phyloP scores from a whole-genome alignment of 305 asterid species.

The Rubia balearica region DNA sequence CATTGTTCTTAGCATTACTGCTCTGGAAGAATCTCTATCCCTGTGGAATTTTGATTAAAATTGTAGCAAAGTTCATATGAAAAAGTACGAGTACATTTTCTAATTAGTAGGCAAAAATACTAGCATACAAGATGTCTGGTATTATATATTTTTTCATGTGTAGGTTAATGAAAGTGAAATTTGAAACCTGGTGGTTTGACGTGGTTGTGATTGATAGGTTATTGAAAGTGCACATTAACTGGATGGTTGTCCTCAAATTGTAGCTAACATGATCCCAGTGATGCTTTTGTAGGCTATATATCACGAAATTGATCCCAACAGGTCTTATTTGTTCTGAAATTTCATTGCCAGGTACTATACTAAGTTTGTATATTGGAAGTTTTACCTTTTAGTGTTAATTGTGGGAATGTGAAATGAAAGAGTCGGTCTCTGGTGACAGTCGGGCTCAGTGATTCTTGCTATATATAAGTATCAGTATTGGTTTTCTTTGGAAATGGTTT shows the following conservation, averaged over 20 bases:
- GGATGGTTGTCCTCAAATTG: background rate
- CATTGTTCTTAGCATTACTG: too few species aligned
- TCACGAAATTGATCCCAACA: background rate
- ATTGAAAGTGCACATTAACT: too few species aligned
- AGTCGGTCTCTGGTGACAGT: background rate
- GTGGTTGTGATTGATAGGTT: too few species aligned
- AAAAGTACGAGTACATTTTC: too few species aligned
- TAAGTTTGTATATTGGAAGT: background rate
- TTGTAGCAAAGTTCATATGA: too few species aligned
- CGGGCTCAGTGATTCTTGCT: background rate
- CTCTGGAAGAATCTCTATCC: too few species aligned
- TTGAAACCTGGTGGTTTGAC: too few species aligned
- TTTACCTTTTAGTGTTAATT: background rate
- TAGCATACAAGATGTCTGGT: too few species aligned
- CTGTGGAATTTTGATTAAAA: too few species aligned
- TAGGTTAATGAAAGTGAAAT: too few species aligned
- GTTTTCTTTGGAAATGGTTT: background rate
- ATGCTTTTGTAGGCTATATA: background rate
- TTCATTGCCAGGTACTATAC: background rate
- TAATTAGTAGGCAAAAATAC: too few species aligned
- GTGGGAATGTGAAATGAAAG: background rate
- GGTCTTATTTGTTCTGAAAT: background rate
- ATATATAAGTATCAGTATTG: background rate
- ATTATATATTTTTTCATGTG: too few species aligned
- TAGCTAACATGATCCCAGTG: background rate